Evolutionary conservation across 768 basidiomycete genomes (phyloP), one percentile per base, ranked within the genome.

Genomic region (Chiua virens): DNA sequence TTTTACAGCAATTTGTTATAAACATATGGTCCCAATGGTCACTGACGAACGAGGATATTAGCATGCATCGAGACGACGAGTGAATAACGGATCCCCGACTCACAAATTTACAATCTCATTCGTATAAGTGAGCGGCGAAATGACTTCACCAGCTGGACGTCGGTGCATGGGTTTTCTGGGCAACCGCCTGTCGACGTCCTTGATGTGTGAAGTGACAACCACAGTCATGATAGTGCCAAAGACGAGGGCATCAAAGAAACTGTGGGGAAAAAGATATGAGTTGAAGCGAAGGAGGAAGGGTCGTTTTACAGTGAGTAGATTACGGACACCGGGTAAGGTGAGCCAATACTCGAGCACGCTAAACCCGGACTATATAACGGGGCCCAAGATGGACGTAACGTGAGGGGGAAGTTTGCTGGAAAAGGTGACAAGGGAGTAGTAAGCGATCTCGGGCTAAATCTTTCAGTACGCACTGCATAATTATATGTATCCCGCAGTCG

Each of bases 11-110:
- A 47, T 63, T 75, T 32, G 70, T 69, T 56, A 85, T 68, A 65
- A 87, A 85, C 76, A 86, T 78, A 50, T 80, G 76, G 60, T 87
- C 80, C 86, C 87, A 89, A 41, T 80, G 80, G 55, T 88, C 84
- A 55, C 87, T 89, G 51, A 28, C 22, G 28, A 45, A 28, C 15
- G 40, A 55, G 9, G 21, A 5, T 13, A 27, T 63, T 23, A 57
- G 46, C 15, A 17, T 35, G n/a, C 18, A 7, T 18, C 23, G 22
- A 30, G 15, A 39, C 1, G 11, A 42, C 32, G 47, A 42, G 41
- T 22, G 38, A 42, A 23, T 5, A 27, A 40, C 6, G 17, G 15
- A 34, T 17, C 46, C 42, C 52, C 6, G 17, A 73, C 79, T 62
- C 59, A 87, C 86, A 80, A 82, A 57, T 80, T 72, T 36, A 79